Percentiles rank a stretch among this genome's conserved stretches.
Conservation (phyloP, 495 filamentous ascomycete species). For the Penicillium dipodomyicola region DNA sequence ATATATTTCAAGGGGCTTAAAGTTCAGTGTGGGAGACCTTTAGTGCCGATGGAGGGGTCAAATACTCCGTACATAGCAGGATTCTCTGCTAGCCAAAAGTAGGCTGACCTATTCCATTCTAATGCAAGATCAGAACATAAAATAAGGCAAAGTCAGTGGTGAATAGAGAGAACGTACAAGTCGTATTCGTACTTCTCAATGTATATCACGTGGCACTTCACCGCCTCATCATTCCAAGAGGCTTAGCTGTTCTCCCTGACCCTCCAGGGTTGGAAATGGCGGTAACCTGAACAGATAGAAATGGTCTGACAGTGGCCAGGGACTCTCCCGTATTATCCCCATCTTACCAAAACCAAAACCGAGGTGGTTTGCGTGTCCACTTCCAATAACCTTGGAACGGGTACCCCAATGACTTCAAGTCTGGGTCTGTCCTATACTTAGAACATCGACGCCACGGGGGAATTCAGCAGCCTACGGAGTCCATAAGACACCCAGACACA, state of each 20-base stretch:
- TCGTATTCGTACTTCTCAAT: not conserved
- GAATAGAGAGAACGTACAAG: not conserved
- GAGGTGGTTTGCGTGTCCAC: not conserved
- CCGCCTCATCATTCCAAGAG: constrained; percentile 7
- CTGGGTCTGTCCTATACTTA: constrained; percentile 28
- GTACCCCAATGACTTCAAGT: constrained; percentile 7
- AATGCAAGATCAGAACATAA: not conserved
- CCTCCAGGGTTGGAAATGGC: constrained; percentile 7
- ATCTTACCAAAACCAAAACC: not conserved
- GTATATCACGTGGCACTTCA: constrained; percentile 7
- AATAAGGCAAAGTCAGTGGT: not conserved
- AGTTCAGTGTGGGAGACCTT: not conserved
- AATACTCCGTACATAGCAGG: not conserved
- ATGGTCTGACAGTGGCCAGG: not conserved
- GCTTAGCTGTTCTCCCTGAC: not conserved
- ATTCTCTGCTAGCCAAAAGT: not conserved
- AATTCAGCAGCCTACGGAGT: constrained; percentile 1
- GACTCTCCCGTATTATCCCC: not conserved
- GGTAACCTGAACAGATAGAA: constrained; percentile 7
- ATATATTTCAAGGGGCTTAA: not conserved
- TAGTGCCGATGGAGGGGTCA: not conserved
- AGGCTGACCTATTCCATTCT: not conserved
- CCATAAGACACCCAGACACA: not conserved
- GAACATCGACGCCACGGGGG: constrained; percentile 15
- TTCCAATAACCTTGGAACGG: not conserved